phyloP scores from a whole-genome alignment of 371 early-diverging fungal genomes.

The Enterocytospora artemiae region DNA sequence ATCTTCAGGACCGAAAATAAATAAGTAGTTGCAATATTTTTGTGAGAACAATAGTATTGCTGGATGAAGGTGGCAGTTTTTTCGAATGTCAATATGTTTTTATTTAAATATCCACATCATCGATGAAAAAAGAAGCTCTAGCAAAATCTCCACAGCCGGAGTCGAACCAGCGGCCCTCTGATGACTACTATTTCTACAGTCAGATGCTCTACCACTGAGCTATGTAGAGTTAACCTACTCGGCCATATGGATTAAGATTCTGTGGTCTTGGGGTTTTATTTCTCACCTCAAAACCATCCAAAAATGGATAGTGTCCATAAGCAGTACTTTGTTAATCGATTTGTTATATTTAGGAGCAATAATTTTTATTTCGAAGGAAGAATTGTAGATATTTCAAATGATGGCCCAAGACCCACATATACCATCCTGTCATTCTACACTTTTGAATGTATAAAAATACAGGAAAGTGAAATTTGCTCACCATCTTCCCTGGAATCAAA shows the following conservation, averaged over 20 bases:
- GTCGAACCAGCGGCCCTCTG: conserved; percentile 58
- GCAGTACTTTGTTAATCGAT: conserved; percentile 8
- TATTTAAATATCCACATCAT: too few relatives aligned
- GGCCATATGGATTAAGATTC: neutral
- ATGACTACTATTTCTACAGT: conserved; percentile 57
- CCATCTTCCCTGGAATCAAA: neutral
- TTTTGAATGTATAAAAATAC: neutral
- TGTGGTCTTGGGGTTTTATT: neutral
- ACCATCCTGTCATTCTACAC: neutral
- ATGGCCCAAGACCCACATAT: neutral
- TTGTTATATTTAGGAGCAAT: conserved; percentile 10
- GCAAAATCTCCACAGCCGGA: conserved; percentile 59
- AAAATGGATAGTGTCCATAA: neutral
- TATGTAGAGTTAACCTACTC: conserved; percentile 49
- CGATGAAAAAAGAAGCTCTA: too few relatives aligned
- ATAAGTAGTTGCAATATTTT: too few relatives aligned
- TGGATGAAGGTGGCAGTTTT: too few relatives aligned
- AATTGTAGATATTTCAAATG: neutral
- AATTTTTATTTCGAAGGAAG: conserved; percentile 8
- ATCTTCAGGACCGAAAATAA: too few relatives aligned
- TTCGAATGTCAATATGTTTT: too few relatives aligned
- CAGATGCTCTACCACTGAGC: conserved; percentile 58
- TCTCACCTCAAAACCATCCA: neutral
- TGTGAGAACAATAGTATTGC: too few relatives aligned
- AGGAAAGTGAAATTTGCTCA: neutral